Base-by-base conservation (phyloP, 805 yeast genomes). In the Metschnikowia matae region DNA sequence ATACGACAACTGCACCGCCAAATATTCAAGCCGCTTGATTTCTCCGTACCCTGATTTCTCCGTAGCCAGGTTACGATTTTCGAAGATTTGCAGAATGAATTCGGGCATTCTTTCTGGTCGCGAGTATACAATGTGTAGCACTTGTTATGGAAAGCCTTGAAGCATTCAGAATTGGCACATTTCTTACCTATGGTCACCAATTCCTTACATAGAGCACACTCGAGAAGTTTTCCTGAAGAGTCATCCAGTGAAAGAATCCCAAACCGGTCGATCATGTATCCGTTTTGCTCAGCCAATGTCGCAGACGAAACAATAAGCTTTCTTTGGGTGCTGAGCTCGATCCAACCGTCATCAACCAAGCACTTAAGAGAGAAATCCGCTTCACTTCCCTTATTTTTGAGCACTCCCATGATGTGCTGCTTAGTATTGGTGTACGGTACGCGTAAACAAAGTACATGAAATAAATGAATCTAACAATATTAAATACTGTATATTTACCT, bases 291-390 rank as follows among this genome's bases (percentile, higher is more conserved):
- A 11, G 77, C 65, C 6, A 82, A 52, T 1, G 77, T 60, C 21
- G 79, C 62, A 1, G 73, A 56, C 3, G 81, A 74, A 63, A 66
- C 46, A 60, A 68, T 55, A 56, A 79, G 39, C 52, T 67, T 54
- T 63, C 70, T 54, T 49, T 59, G 57, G 40, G 54, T 44, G 58
- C 70, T 58, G 33, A 63, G 44, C 14, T 52, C 73, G 7, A 82
- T 62, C 85, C 85, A 82, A n/a, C 81, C 84, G 46, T 73, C 77
- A 44, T 73, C 71, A 14, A 76, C 73, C 6, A 82, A 59, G 17
- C 63, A 55, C 8, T 57, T 65, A 8, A 81, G 55, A 26, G 80
- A 69, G 0, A 46, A 50, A n/a, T 69, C 67, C 0, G 79, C 67
- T 33, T 80, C 79, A 3, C 57, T 55, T 11, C 63, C 52, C 5